Evolutionary conservation across 2,329 filamentous ascomycete genomes (phyloP).

Genomic region (Sclerotinia trifoliorum): DNA sequence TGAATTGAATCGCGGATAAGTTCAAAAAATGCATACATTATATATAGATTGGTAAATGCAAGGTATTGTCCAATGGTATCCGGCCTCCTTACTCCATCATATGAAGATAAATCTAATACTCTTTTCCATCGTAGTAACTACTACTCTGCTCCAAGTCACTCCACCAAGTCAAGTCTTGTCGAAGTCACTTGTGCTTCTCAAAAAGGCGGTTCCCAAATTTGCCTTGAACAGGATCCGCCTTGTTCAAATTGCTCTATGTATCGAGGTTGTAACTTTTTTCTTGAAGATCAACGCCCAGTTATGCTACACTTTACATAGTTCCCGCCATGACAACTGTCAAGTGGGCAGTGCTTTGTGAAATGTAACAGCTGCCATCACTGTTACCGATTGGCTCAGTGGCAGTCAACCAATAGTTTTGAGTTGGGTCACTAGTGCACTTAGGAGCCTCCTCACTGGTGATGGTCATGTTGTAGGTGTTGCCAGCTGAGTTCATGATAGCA

Average conservation of each 20-base stretch:
- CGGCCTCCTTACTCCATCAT: slow-evolving; percentile 9
- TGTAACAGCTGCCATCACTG: slow-evolving; percentile 38
- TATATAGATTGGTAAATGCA: slow-evolving; percentile 4
- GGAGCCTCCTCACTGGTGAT: slow-evolving; percentile 34
- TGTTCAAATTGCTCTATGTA: slow-evolving; percentile 32
- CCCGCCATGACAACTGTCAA: slow-evolving; percentile 37
- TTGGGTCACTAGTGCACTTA: slow-evolving; percentile 33
- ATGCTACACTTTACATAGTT: slow-evolving; percentile 20
- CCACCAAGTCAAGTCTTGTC: background rate
- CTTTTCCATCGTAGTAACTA: slow-evolving; percentile 14
- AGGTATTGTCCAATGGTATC: slow-evolving; percentile 14
- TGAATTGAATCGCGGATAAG: background rate
- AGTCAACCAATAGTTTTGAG: slow-evolving; percentile 38
- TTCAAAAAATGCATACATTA: slow-evolving; percentile 15
- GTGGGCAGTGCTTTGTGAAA: slow-evolving; percentile 30
- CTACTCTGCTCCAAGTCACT: background rate
- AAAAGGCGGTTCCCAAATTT: background rate
- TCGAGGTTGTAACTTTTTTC: slow-evolving; percentile 26
- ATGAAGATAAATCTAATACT: slow-evolving; percentile 13
- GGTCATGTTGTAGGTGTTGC: slow-evolving; percentile 38
- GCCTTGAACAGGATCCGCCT: background rate
- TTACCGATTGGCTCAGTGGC: slow-evolving; percentile 32
- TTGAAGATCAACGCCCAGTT: background rate
- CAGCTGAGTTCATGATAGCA: slow-evolving; percentile 36
- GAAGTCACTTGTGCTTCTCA: slow-evolving; percentile 18